Evolutionary conservation across 1,284 basidiomycete species (phyloP).

Genomic region (Sanguinoderma infundibulare): DNA sequence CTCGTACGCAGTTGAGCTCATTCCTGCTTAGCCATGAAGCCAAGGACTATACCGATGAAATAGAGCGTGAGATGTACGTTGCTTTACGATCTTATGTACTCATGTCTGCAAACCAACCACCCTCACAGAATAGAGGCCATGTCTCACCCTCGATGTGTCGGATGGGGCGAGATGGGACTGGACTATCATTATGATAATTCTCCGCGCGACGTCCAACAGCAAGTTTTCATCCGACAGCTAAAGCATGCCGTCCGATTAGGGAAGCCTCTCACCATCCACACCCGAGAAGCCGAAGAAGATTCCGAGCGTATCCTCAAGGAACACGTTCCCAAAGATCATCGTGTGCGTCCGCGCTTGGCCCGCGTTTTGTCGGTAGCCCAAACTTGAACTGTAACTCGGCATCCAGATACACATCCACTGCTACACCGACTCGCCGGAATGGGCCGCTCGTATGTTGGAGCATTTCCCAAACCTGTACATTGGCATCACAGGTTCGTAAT

Average conservation of each 20-base stretch:
- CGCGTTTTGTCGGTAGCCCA: background rate
- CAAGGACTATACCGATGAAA: slow-evolving; percentile 63
- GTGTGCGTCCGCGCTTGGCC: slow-evolving; percentile 40
- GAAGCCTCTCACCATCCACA: slow-evolving; percentile 82
- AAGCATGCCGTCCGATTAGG: slow-evolving; percentile 63
- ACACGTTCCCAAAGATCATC: slow-evolving; percentile 70
- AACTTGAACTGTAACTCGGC: background rate
- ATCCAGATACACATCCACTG: slow-evolving; percentile 79
- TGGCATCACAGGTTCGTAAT: slow-evolving; percentile 67
- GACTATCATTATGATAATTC: slow-evolving; percentile 85
- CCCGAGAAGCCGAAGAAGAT: slow-evolving; percentile 80
- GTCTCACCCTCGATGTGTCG: slow-evolving; percentile 77
- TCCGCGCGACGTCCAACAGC: slow-evolving; percentile 66
- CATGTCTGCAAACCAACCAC: background rate
- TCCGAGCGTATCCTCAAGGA: slow-evolving; percentile 76
- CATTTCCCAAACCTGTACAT: slow-evolving; percentile 82
- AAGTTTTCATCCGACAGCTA: slow-evolving; percentile 70
- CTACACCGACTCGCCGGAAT: slow-evolving; percentile 78
- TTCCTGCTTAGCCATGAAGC: slow-evolving; percentile 64
- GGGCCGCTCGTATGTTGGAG: slow-evolving; percentile 69
- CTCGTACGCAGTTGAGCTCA: background rate
- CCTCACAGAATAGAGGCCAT: slow-evolving; percentile 68
- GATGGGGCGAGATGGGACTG: slow-evolving; percentile 85
- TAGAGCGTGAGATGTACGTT: slow-evolving; percentile 71
- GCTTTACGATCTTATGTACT: background rate